A percentile compares a stretch with the other conserved stretches of the same genome.
Conservation (phyloP, 2,329 filamentous ascomycete genomes). For the Botrytis cinerea region DNA sequence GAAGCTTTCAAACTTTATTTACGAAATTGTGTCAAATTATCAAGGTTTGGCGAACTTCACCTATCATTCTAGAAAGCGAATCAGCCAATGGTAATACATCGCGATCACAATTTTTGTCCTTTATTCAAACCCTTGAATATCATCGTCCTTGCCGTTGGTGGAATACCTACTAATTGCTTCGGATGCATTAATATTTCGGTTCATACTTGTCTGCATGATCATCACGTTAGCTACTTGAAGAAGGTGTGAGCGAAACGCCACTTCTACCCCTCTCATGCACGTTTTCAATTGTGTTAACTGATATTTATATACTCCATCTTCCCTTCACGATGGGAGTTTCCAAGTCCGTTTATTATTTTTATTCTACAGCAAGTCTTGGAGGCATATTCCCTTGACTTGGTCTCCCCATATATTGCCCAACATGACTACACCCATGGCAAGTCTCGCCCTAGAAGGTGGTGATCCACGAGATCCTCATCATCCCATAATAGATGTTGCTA, state of each 20-base stretch:
- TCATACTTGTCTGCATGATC: constrained; percentile 12
- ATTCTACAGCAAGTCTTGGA: not conserved
- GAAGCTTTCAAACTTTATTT: not conserved
- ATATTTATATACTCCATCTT: not conserved
- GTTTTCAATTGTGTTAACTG: not conserved
- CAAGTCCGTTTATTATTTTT: not conserved
- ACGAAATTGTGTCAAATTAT: not conserved
- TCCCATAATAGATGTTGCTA: constrained; percentile 18
- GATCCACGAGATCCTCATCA: constrained; percentile 34
- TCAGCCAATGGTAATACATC: not conserved
- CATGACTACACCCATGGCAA: constrained; percentile 29
- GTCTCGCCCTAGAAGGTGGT: constrained; percentile 34
- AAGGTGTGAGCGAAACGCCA: not conserved
- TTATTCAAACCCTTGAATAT: not conserved
- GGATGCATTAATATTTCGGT: not conserved
- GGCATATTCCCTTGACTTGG: not conserved
- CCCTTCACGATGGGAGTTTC: not conserved
- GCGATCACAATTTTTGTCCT: not conserved
- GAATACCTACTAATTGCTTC: not conserved
- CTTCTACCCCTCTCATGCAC: not conserved
- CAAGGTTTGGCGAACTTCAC: not conserved
- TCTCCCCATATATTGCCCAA: constrained; percentile 17
- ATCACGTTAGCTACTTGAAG: constrained; percentile 14
- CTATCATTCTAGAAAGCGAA: not conserved
- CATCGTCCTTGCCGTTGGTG: constrained; percentile 3